Evolutionary conservation across 345 rosid species (phyloP), one percentile per base, ranked within the genome.

Genomic region (Moricandia arvensis): DNA sequence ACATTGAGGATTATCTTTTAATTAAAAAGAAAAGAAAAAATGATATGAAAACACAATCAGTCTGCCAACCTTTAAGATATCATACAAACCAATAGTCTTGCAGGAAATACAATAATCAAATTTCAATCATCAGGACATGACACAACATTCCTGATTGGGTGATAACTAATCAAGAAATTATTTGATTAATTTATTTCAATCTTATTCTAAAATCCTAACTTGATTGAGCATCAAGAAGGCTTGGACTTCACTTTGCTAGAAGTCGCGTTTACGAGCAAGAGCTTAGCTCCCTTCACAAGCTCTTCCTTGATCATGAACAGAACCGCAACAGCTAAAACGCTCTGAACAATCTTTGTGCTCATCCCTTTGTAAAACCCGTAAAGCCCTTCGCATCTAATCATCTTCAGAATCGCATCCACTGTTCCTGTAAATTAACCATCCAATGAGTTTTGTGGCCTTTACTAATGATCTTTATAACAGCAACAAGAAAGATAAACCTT

Each of bases 341-440:
- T 21, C 24, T 21, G 24, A 21, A 21, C 24, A 21, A 21, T 21
- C 24, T 21, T 21, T 21, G 24, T 21, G 24, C 24, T 21, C 24
- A 21, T 21, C 24, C 24, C 24, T 21, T 21, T 21, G 24, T 21
- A 21, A 21, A 21, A 21, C 24, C 24, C 24, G 24, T 21, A 2
- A 21, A 21, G 24, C 24, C 24, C 24, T 21, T 21, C 24, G 24
- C 24, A 21, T 21, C 24, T 21, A 21, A 93, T 73, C 97, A 89
- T 90, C 87, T 92, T 92, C 74, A 95, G 76, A 15, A 90, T 88
- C 15, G 98, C 98, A 54, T 95, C 99, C 26, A 79, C 24, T 7
- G 97, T 90, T 38, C 99, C 98, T 95, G 68, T 63, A 1, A 47
- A 3, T 41, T 15, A 41, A 41, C 1, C 6, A 41, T 41, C 49